phyloP scores from a whole-genome alignment of 2,329 filamentous ascomycete genomes.

The Fusarium heterosporum region DNA sequence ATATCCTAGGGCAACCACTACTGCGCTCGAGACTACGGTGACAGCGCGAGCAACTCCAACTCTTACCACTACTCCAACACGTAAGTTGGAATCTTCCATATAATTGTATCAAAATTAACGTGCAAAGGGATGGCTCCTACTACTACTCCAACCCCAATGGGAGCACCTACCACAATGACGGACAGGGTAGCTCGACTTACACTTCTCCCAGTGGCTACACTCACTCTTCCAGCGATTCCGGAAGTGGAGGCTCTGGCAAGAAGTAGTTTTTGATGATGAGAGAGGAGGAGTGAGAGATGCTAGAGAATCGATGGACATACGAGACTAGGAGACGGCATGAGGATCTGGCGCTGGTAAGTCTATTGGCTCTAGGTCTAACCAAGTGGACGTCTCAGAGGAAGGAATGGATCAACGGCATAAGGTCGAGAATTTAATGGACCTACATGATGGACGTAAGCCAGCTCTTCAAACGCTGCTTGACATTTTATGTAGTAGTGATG shows the following conservation, averaged over 20 bases:
- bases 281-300: background rate
- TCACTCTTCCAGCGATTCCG: constrained; percentile 12
- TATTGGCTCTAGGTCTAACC: constrained; percentile 18
- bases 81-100: constrained; percentile 51
- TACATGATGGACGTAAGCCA: too few species aligned
- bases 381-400: background rate
- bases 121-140: constrained; percentile 71
- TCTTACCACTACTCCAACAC: constrained; percentile 76
- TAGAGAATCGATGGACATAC: background rate
- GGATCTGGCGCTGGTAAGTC: constrained; percentile 20
- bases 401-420: too few species aligned
- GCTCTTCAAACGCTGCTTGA: background rate
- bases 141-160: constrained; percentile 79
- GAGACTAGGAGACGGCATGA: constrained; percentile 4
- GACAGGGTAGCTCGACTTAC: constrained; percentile 69
- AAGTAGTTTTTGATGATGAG: constrained; percentile 5
- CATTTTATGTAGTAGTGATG: background rate
- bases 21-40: constrained; percentile 73
- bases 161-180: constrained; percentile 75
- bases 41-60: constrained; percentile 66
- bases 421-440: too few species aligned
- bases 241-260: constrained; percentile 23
- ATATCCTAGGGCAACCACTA: constrained; percentile 72
- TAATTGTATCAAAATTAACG: background rate
- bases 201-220: constrained; percentile 62